Conservation (phyloP, 2,329 filamentous ascomycete genomes). For the Monascus ruber region DNA sequence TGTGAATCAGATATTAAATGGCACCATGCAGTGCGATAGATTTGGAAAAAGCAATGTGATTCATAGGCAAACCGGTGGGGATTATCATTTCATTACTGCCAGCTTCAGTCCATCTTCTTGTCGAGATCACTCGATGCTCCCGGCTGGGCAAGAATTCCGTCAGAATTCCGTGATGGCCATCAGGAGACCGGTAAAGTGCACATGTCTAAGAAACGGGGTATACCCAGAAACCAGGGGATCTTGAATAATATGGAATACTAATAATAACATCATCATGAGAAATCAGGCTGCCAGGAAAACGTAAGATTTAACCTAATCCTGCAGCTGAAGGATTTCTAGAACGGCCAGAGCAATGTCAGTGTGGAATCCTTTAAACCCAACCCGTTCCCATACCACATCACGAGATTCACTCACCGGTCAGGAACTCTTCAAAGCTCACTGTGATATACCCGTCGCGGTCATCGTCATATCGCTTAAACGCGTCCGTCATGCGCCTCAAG, state of each 20-base stretch:
- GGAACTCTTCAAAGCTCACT: slow-evolving; percentile 69
- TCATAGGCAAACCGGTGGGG: no score
- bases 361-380: background rate
- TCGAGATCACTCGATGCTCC: no score
- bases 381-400: background rate
- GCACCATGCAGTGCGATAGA: no score
- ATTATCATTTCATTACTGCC: no score
- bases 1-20: no score
- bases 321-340: slow-evolving; percentile 24
- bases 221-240: background rate
- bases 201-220: no score
- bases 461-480: slow-evolving; percentile 97
- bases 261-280: background rate
- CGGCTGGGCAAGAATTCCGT: no score
- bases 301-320: slow-evolving; percentile 15
- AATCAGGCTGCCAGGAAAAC: background rate
- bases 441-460: slow-evolving; percentile 91
- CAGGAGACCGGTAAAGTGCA: no score
- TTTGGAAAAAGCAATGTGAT: no score
- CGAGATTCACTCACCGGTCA: slow-evolving; percentile 42
- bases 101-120: no score
- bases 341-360: slow-evolving; percentile 2
- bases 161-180: no score
- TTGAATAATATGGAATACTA: background rate
- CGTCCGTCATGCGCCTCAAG: slow-evolving; percentile 96